Conservation (phyloP, 129 eudicot species). For the Lonicera japonica region DNA sequence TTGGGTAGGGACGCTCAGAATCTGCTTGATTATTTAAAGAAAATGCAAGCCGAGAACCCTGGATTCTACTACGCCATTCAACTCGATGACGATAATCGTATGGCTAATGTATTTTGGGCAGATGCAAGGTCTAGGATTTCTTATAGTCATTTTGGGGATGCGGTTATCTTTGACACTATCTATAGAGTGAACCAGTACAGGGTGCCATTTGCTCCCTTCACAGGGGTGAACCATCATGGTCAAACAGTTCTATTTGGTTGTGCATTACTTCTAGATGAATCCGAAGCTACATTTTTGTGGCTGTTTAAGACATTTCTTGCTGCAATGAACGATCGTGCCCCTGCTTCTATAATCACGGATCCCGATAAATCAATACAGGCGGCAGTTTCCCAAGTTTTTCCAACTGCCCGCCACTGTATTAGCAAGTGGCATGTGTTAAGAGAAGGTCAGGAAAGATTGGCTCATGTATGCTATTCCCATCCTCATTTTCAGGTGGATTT, state of each 20-base stretch:
- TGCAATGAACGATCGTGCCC: conserved; percentile 69
- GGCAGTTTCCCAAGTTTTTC: conserved; percentile 69
- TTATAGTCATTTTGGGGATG: conserved; percentile 81
- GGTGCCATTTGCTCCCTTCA: conserved; percentile 85
- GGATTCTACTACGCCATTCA: conserved; percentile 92
- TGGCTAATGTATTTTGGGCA: conserved; percentile 93
- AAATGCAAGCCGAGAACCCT: conserved; percentile 91
- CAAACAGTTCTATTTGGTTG: conserved; percentile 75
- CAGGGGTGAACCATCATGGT: conserved; percentile 91
- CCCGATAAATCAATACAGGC: conserved; percentile 61
- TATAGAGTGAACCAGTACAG: conserved; percentile 60
- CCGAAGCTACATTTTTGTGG: conserved; percentile 83
- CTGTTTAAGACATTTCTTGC: conserved; percentile 77
- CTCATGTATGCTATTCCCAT: conserved; percentile 53
- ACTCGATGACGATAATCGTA: conserved; percentile 75
- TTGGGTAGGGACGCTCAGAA: conserved; percentile 84
- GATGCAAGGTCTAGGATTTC: conserved; percentile 90
- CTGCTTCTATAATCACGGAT: conserved; percentile 66
- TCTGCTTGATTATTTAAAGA: conserved; percentile 75
- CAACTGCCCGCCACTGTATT: conserved; percentile 66
- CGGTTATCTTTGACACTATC: conserved; percentile 60
- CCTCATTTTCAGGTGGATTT: conserved; percentile 76
- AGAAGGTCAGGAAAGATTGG: conserved; percentile 74
- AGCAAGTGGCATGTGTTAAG: conserved; percentile 82
- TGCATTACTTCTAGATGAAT: conserved; percentile 83